These are phyloP conservation scores for Scalesia atractyloides DNA, from an alignment of 129 eudicot species.

Conservation along the genomic window DNA sequence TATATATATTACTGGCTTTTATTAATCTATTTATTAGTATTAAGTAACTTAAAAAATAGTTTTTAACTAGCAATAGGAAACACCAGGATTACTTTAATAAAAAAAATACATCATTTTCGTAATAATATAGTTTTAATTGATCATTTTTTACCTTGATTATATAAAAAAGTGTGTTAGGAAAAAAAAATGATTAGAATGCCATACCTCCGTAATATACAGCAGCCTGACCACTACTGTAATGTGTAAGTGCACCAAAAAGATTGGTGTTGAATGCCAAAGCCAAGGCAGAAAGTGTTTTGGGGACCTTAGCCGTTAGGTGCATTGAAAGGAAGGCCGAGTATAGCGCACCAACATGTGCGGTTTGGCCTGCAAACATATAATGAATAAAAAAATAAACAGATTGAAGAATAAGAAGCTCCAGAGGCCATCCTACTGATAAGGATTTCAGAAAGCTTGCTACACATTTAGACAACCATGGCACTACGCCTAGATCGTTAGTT, in stretches of 20 bases:
- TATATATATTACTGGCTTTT: no score
- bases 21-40: no score
- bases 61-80: no score
- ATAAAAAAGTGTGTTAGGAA: no score
- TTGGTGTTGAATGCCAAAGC: conserved; percentile 78
- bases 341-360: conserved; percentile 86
- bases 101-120: no score
- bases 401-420: conserved; percentile 65
- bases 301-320: conserved; percentile 50
- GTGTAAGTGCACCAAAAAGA: conserved; percentile 82
- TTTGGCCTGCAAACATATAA: conserved; percentile 84
- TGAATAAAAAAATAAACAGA: conserved; percentile 78
- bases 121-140: no score
- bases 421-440: conserved; percentile 45
- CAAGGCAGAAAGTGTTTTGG: conserved; percentile 59
- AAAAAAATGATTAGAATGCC: not conserved
- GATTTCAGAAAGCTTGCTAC: conserved; percentile 58
- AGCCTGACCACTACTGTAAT: conserved; percentile 48
- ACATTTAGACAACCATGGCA: conserved; percentile 67
- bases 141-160: no score
- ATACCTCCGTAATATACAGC: conserved; percentile 79
- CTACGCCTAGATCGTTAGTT: conserved; percentile 60
- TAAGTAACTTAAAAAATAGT: no score
- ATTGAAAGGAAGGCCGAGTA: conserved; percentile 58
- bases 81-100: no score